Percentiles rank a stretch among this genome's conserved stretches.
Conservation (phyloP, 129 eudicot species). For the Dittrichia graveolens region DNA sequence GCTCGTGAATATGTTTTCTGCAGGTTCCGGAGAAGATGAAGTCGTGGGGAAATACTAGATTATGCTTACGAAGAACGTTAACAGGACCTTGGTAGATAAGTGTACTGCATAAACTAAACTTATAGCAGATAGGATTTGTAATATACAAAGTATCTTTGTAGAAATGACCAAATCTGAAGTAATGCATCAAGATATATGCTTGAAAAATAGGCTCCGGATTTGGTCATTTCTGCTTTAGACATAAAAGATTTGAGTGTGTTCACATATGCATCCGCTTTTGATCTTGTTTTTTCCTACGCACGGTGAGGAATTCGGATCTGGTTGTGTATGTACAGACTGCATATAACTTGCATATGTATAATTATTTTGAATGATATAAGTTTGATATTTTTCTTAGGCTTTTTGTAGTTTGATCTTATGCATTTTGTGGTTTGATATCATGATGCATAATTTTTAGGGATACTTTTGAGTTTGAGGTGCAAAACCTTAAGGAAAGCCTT, state of each 20-base stretch:
- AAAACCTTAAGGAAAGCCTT: neutral
- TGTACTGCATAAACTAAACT: neutral
- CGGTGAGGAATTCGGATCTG: slow-evolving; percentile 6
- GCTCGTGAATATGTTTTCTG: neutral
- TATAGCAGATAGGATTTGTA: neutral
- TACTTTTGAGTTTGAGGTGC: neutral
- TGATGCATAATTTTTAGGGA: neutral
- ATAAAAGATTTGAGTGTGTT: slow-evolving; percentile 3
- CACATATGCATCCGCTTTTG: neutral
- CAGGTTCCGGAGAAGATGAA: slow-evolving; percentile 61
- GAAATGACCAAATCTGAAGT: slow-evolving; percentile 14
- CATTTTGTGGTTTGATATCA: neutral
- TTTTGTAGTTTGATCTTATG: slow-evolving; percentile 11
- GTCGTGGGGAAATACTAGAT: slow-evolving; percentile 32
- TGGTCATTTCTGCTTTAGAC: slow-evolving; percentile 18
- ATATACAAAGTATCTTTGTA: neutral
- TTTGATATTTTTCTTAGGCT: neutral
- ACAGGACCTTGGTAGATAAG: slow-evolving; percentile 80
- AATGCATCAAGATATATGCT: neutral
- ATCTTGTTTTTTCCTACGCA: slow-evolving; percentile 12
- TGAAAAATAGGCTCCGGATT: slow-evolving; percentile 5
- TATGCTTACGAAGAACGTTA: slow-evolving; percentile 69
- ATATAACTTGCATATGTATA: slow-evolving; percentile 16
- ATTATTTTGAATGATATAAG: slow-evolving; percentile 11
- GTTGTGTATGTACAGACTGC: slow-evolving; percentile 32